Evolutionary conservation across 1,139 yeast species (phyloP).

Genomic region (Yamadazyma trypodendri): DNA sequence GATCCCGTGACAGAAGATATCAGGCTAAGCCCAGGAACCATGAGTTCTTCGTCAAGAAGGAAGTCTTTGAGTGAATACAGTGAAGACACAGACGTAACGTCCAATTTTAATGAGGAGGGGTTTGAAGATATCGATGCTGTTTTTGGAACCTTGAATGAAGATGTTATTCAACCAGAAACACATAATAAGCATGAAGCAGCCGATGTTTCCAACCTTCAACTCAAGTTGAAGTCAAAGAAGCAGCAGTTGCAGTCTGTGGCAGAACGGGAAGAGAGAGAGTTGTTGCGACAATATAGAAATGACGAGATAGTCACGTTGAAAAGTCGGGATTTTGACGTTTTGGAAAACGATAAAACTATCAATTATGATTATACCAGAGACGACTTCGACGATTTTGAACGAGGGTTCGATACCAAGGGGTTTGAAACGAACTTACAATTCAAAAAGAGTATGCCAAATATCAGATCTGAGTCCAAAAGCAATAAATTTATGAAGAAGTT

Average conservation of each 20-base stretch:
- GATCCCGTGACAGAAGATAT: slow-evolving; percentile 7
- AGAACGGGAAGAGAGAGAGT: slow-evolving; percentile 34
- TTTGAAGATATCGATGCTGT: slow-evolving; percentile 43
- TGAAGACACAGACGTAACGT: slow-evolving; percentile 42
- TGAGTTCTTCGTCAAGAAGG: slow-evolving; percentile 13
- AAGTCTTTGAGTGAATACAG: slow-evolving; percentile 36
- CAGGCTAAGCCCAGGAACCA: slow-evolving; percentile 13
- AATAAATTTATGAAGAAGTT: slow-evolving; percentile 10
- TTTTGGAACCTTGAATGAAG: slow-evolving; percentile 23
- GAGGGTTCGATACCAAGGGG: slow-evolving; percentile 25
- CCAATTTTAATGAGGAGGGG: slow-evolving; percentile 41
- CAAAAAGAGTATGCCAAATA: slow-evolving; percentile 31
- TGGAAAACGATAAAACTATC: slow-evolving; percentile 35
- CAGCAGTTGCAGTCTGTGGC: slow-evolving; percentile 33
- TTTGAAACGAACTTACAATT: slow-evolving; percentile 8
- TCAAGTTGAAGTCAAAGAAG: slow-evolving; percentile 24
- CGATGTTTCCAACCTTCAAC: slow-evolving; percentile 16
- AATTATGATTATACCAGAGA: slow-evolving; percentile 40
- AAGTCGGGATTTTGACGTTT: slow-evolving; percentile 23
- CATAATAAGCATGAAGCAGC: neutral
- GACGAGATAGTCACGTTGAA: slow-evolving; percentile 29
- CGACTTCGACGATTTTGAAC: slow-evolving; percentile 41
- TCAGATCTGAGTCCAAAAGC: slow-evolving; percentile 8
- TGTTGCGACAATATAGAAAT: slow-evolving; percentile 18
- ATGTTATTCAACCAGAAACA: neutral